Conservation (phyloP, 2,329 filamentous ascomycete genomes). For the Colletotrichum sp. region DNA sequence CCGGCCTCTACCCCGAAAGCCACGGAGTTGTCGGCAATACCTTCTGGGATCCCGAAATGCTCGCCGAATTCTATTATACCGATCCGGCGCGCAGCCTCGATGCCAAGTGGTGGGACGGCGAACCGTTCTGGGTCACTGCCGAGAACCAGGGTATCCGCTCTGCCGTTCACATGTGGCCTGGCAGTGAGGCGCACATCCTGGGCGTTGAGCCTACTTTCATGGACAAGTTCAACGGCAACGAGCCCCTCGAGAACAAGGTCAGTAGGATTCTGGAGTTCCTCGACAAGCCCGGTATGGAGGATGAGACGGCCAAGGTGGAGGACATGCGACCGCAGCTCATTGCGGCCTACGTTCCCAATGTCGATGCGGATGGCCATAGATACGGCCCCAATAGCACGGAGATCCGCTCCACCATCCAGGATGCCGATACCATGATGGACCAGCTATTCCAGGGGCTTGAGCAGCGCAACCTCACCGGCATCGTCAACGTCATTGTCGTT, state of each 20-base stretch:
- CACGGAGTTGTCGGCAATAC: constrained; percentile 94
- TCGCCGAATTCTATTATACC: constrained; percentile 88
- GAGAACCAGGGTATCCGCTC: constrained; percentile 80
- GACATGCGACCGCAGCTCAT: constrained; percentile 85
- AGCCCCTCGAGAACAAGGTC: constrained; percentile 77
- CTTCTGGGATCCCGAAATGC: constrained; percentile 84
- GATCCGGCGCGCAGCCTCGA: constrained; percentile 77
- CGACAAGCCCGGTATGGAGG: constrained; percentile 78
- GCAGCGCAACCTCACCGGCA: constrained; percentile 80
- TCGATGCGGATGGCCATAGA: constrained; percentile 85
- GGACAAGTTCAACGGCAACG: constrained; percentile 83
- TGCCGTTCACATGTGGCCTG: constrained; percentile 98
- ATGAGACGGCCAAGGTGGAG: constrained; percentile 50
- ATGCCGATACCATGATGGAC: constrained; percentile 85
- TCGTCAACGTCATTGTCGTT: constrained; percentile 95
- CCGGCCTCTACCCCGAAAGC: constrained; percentile 88
- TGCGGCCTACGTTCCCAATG: constrained; percentile 91
- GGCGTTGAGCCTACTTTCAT: constrained; percentile 78
- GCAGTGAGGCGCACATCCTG: constrained; percentile 85
- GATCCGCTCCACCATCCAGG: constrained; percentile 76
- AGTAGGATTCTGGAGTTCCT: constrained; percentile 80
- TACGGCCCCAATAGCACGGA: constrained; percentile 96
- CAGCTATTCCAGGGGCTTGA: constrained; percentile 78
- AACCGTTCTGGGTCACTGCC: constrained; percentile 93
- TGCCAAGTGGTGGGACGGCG: constrained; percentile 92